phyloP scores from a whole-genome alignment of 2,329 filamentous ascomycete species.

The Colletotrichum liriopes region DNA sequence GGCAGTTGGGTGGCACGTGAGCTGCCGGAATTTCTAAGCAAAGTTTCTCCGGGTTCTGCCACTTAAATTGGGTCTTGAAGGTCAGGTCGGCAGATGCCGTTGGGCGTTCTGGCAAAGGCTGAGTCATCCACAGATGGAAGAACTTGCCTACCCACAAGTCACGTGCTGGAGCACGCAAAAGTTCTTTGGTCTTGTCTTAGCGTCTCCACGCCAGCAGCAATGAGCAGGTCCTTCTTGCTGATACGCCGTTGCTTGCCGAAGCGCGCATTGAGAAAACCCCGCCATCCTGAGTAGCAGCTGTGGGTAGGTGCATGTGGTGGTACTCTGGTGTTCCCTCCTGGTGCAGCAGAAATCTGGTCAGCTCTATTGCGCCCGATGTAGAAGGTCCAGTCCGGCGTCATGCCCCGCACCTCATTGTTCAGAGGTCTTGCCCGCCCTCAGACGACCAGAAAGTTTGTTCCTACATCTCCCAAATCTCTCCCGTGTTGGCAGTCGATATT shows the following conservation, averaged over 20 bases:
- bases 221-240: constrained; percentile 25
- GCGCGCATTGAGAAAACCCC: constrained; percentile 38
- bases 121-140: constrained; percentile 5
- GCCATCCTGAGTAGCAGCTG: constrained; percentile 35
- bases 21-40: constrained; percentile 6
- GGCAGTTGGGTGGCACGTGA: constrained; percentile 15
- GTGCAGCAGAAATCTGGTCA: constrained; percentile 40
- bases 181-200: constrained; percentile 27
- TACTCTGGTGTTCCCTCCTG: constrained; percentile 19
- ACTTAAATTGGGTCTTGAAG: neutral
- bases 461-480: constrained; percentile 39
- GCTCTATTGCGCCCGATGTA: constrained; percentile 44
- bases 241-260: constrained; percentile 42
- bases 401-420: constrained; percentile 64
- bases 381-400: constrained; percentile 48
- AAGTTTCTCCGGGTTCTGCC: neutral
- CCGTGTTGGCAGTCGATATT: constrained; percentile 35
- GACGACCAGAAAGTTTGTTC: constrained; percentile 33
- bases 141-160: neutral
- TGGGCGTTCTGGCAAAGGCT: neutral
- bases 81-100: neutral
- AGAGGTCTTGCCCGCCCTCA: constrained; percentile 41
- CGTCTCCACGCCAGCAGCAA: constrained; percentile 34
- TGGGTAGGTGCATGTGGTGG: constrained; percentile 37
- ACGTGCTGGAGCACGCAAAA: constrained; percentile 37